Evolutionary conservation across 1,284 basidiomycete genomes (phyloP), one percentile per base, ranked within the genome.

Genomic region (Heterobasidion parviporum): DNA sequence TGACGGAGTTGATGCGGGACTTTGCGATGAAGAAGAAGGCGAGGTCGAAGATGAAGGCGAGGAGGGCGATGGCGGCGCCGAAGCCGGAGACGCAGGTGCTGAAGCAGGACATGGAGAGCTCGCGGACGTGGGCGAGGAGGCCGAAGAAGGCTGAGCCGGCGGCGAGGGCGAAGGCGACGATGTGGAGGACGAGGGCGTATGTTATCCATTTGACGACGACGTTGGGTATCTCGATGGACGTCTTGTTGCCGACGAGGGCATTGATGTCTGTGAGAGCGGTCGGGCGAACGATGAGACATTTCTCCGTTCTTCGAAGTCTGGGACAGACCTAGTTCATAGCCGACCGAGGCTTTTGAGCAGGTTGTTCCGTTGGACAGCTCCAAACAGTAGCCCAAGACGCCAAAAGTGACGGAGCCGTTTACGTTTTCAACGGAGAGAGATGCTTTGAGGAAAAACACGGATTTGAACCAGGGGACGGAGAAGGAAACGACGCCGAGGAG

Each of bases 171-270:
- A 95, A 81, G 14, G 89, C 92, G 55, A 92, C 83, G 61, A 93
- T 81, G 66, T 95, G 92, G n/a, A 94, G 78, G 59, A 94, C 83
- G 60, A 96, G 82, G 18, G 83, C 85, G 64, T 94, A 94, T 12
- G 93, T 96, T 64, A 95, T 73, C 87, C 92, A 94, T 75, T 94
- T 94, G 59, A 92, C 87, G 53, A 83, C 77, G 7, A 89, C 80
- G 45, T 80, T 72, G 4, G 93, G 92, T 54, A 95, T 92, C 62
- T 91, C 68, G 43, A 89, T 66, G 56, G 57, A 72, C 56, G 80
- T 69, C 2, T 78, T 72, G 68, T 92, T 79, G 14, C 85, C 87
- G 44, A 95, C 81, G 2, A 95, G 77, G 36, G 72, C 67, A 64
- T 94, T 92, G 61, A 93, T 83, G 65, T 94, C 92, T 94, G 64